These are phyloP conservation scores for Aspergillus costaricaensis DNA, from an alignment of 2,329 filamentous ascomycete genomes.

Conservation along the genomic window DNA sequence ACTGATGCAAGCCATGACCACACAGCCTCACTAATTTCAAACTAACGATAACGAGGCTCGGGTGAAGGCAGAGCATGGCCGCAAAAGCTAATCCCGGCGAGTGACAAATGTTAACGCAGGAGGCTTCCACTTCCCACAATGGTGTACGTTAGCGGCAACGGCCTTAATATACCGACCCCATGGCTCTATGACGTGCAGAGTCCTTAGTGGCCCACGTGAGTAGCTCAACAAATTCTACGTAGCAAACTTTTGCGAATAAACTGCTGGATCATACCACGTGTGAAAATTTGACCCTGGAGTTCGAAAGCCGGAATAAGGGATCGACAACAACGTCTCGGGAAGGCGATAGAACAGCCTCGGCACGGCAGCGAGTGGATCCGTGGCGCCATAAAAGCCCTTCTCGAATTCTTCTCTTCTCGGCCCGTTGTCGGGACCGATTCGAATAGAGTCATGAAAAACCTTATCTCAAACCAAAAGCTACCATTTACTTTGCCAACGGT, in stretches of 20 bases:
- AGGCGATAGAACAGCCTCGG: not conserved
- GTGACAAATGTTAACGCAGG: not conserved
- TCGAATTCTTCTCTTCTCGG: conserved; percentile 3
- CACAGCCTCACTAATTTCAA: not conserved
- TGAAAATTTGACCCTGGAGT: not conserved
- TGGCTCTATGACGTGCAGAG: not conserved
- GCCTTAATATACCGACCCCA: not conserved
- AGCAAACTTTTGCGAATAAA: not conserved
- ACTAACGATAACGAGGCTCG: not conserved
- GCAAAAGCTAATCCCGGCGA: not conserved
- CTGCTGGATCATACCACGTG: not conserved
- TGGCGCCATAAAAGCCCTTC: not conserved
- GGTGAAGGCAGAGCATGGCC: not conserved
- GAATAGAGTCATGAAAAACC: not conserved
- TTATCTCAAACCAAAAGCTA: not conserved
- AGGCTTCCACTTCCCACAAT: not conserved
- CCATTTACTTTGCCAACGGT: not conserved
- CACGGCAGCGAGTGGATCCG: not conserved
- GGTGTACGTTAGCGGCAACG: not conserved
- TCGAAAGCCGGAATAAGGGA: not conserved
- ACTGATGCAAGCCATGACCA: not conserved
- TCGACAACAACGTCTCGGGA: not conserved
- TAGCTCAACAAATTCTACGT: not conserved
- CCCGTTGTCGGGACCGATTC: not conserved
- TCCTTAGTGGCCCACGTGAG: no score